Evolutionary conservation across 2,329 filamentous ascomycete genomes (phyloP), one percentile per base, ranked within the genome.

Genomic region (Pseudocercospora fuligena): DNA sequence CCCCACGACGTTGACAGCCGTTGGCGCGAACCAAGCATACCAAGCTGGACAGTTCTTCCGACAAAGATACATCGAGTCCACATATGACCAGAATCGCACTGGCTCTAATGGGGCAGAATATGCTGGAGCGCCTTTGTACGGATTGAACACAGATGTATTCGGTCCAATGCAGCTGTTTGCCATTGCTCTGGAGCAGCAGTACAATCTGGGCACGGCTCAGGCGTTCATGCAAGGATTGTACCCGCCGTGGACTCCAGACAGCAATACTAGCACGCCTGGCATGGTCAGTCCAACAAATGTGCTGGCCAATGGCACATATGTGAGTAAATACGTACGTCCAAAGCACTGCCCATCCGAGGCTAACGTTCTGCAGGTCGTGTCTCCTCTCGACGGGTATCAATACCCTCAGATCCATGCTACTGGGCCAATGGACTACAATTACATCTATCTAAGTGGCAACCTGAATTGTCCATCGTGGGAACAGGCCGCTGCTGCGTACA

Each of bases 191-290:
- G 80, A 85, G 27, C 78, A 81, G 33, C 81, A 84, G 65, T 82
- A 81, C 63, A 80, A 82, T 2, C 74, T 82, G 36, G 83, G 83
- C 1, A 87, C 86, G 2, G 86, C 86, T 12, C 84, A 87, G 70
- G 86, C 87, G 2, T 89, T 89, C 71, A 82, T 89, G 80, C 86
- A 89, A 73, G 87, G 86, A 7, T 77, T 89, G 9, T 89, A 88
- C 73, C 87, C 87, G 36, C 86, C 86, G 1, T 75, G 77, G 57
- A 73, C 75, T 3, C 75, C 79, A 3, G 58, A 36, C 14, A 59
- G 33, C 14, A 76, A 75, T 58, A 47, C 63, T 4, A 77, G 76
- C 63, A 60, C 62, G 8, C 65, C 68, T 36, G 74, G 74, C 61
- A 69, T 76, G 43, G 70, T 79, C 23, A 76, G 80, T 65, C 72